Conservation (phyloP, 2,329 filamentous ascomycete genomes). For the Nothophaeocryptopus gaeumannii region DNA sequence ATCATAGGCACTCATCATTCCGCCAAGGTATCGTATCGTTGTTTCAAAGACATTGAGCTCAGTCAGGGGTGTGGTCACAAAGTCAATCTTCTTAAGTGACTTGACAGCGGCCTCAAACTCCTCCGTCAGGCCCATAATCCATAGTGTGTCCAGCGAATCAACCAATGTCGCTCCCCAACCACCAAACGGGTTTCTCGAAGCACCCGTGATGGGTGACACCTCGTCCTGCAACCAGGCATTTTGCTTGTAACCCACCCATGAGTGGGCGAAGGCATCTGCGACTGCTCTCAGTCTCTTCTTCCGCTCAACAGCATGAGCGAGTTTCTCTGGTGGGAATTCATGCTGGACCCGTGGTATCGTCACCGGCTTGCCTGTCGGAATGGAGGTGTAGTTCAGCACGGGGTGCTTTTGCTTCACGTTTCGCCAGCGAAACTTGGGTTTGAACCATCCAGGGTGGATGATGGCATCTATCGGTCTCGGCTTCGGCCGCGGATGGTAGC, state of each 20-base stretch:
- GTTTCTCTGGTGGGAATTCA: constrained; percentile 63
- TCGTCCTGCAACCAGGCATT: constrained; percentile 86
- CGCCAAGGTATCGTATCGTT: constrained; percentile 69
- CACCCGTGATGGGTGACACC: constrained; percentile 56
- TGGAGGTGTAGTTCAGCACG: constrained; percentile 63
- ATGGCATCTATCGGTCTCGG: constrained; percentile 20
- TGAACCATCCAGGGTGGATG: constrained; percentile 26
- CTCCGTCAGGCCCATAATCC: constrained; percentile 66
- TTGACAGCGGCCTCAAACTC: constrained; percentile 65
- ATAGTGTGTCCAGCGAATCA: constrained; percentile 71
- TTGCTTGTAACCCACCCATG: constrained; percentile 78
- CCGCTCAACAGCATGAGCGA: constrained; percentile 59
- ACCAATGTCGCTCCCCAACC: constrained; percentile 89
- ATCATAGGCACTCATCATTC: constrained; percentile 66
- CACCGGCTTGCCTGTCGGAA: constrained; percentile 69
- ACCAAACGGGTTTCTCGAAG: constrained; percentile 72
- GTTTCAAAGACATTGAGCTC: constrained; percentile 69
- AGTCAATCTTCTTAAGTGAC: constrained; percentile 60
- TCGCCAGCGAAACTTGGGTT: constrained; percentile 33
- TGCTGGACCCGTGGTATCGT: constrained; percentile 74
- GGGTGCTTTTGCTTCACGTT: constrained; percentile 56
- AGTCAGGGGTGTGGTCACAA: constrained; percentile 50
- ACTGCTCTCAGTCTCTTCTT: constrained; percentile 63
- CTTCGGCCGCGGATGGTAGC: not conserved
- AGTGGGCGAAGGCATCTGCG: constrained; percentile 69